Base-by-base conservation (phyloP, 2,329 filamentous ascomycete species). In the Alternaria incomplexa region DNA sequence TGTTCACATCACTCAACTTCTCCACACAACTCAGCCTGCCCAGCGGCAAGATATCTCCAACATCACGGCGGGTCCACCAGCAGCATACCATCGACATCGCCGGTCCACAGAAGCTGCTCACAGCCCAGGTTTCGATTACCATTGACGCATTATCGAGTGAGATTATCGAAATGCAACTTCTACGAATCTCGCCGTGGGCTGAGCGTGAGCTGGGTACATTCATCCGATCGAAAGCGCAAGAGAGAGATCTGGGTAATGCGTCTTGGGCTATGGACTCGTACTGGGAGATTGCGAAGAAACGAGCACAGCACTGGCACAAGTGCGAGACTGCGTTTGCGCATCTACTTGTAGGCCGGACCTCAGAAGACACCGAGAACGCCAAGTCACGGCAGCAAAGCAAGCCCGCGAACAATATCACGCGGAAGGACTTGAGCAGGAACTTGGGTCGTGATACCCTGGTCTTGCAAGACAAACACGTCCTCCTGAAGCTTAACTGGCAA, bases 191-290 rank as follows among this genome's bases (percentile, higher is more conserved):
- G 6, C 83, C 86, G 0, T 84, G 84, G 30, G 88, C 90, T 0
- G 84, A 83, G 26, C 72, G 81, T 0, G 90, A 92, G 71, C 81
- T 93, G 0, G 83, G 83, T 0, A 78, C 84, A 0, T 89, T 89
- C 52, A 66, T 88, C 4, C 77, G 84, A 1, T 13, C 79, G 65
- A 76, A 72, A 67, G 62, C 80, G 69, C 63, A 72, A 69, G 63
- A 79, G 71, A 74, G 75, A 80, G 90, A 92, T 63, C 77, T 91
- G 0, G 85, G 85, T 20, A 83, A 89, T 6, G 71, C 90, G 0
- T 85, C 85, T 5, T 92, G 89, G 89, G 89, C 89, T 0, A 88
- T 92, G 83, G 85, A 85, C 12, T 88, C 90, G 54, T 92, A 90
- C 87, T 84, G 89, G 64, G 86, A 89, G 3, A 77, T 90, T 2